Percentiles rank a stretch among this genome's conserved stretches.
Evolutionary conservation across 805 yeast genomes (phyloP).

Genomic region (Wickerhamiella australiensis): DNA sequence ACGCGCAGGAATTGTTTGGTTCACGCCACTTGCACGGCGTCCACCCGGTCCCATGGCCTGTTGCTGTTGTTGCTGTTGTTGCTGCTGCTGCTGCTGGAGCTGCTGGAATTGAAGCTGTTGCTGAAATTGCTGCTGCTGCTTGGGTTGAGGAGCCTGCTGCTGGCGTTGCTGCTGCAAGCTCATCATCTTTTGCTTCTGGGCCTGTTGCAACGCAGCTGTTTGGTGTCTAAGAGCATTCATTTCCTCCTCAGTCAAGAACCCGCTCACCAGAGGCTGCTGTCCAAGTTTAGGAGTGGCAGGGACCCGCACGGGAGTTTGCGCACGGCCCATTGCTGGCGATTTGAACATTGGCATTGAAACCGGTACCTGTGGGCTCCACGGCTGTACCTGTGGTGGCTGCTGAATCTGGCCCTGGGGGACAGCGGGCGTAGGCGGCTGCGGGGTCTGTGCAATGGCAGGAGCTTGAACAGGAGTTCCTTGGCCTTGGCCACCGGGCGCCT

Average conservation of each 20-base stretch:
- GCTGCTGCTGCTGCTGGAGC: slow-evolving; percentile 5
- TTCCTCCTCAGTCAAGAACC: slow-evolving; percentile 9
- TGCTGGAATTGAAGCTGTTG: slow-evolving; percentile 11
- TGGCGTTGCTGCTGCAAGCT: slow-evolving; percentile 7
- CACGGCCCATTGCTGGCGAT: background rate
- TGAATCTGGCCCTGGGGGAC: background rate
- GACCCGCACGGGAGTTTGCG: slow-evolving; percentile 1
- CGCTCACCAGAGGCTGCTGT: background rate
- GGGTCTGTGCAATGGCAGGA: background rate
- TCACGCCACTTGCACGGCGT: background rate
- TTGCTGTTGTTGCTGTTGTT: slow-evolving; percentile 1
- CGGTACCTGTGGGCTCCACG: slow-evolving; percentile 6
- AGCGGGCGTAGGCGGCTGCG: background rate
- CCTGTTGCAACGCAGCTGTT: slow-evolving; percentile 3
- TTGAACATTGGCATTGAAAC: background rate
- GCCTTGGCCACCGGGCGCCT: background rate
- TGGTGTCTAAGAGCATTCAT: slow-evolving; percentile 7
- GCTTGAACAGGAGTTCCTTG: slow-evolving; percentile 2
- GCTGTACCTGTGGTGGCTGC: slow-evolving; percentile 8
- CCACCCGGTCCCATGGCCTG: background rate
- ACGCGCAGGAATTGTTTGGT: background rate
- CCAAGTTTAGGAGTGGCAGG: slow-evolving; percentile 10
- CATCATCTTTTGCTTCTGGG: slow-evolving; percentile 5
- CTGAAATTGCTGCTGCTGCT: slow-evolving; percentile 2
- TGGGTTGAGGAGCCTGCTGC: background rate